Evolutionary conservation across 2,329 filamentous ascomycete genomes (phyloP).

Genomic region (Phyllosticta capitalensis): DNA sequence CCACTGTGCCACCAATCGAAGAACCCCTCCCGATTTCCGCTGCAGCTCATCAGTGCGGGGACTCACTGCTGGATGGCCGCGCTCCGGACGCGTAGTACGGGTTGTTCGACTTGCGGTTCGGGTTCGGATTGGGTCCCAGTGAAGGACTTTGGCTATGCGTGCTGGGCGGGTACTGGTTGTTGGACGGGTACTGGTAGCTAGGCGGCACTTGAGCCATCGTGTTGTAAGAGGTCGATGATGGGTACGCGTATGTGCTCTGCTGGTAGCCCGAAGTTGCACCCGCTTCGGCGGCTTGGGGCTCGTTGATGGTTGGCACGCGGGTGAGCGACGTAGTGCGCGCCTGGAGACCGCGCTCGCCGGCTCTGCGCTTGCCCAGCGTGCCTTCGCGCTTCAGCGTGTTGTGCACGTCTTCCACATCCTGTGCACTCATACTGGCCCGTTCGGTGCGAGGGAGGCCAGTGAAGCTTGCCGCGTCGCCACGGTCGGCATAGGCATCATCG

Average conservation of each 20-base stretch:
- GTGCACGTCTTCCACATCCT: conserved; percentile 38
- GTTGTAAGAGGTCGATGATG: neutral
- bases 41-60: neutral
- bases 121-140: neutral
- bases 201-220: neutral
- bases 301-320: neutral
- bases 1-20: too few species aligned
- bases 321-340: neutral
- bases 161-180: neutral
- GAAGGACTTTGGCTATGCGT: neutral
- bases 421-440: conserved; percentile 32
- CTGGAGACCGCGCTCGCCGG: neutral
- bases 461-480: conserved; percentile 3
- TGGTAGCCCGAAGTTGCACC: neutral
- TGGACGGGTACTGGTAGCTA: neutral
- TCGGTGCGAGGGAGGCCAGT: conserved; percentile 21
- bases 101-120: neutral
- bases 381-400: conserved; percentile 35
- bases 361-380: conserved; percentile 35
- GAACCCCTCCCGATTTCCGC: neutral
- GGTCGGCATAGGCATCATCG: conserved; percentile 23
- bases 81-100: neutral
- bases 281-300: neutral
- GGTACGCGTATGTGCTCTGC: neutral
- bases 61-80: neutral